Percentiles rank a stretch among this genome's conserved stretches.
Conservation (phyloP, 495 filamentous ascomycete species). For the Neurospora sublineolata region DNA sequence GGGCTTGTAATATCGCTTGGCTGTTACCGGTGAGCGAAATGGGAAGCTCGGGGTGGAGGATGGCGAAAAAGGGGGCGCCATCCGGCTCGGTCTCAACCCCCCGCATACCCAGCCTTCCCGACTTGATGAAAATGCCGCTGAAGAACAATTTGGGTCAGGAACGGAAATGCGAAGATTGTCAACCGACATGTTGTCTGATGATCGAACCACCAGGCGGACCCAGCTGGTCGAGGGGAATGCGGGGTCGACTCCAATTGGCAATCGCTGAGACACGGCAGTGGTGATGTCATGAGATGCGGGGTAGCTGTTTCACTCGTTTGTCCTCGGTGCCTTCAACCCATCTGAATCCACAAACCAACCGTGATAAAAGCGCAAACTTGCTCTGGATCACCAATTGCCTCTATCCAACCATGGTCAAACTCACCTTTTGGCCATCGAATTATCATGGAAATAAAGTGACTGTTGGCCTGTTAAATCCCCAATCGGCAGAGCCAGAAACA, state of each 20-base stretch:
- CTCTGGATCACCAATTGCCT: neutral
- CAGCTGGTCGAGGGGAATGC: neutral
- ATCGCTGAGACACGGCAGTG: neutral
- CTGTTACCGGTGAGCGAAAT: neutral
- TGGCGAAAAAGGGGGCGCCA: neutral
- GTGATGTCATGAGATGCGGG: neutral
- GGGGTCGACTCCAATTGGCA: neutral
- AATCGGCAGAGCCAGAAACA: neutral
- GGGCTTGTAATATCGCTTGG: neutral
- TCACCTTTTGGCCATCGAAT: neutral
- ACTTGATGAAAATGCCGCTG: too few relatives aligned
- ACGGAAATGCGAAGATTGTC: neutral
- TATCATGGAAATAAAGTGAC: neutral
- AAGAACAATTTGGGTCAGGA: neutral
- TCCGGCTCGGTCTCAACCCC: neutral
- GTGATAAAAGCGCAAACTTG: neutral
- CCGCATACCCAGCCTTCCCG: neutral
- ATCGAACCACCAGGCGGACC: neutral
- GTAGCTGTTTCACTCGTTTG: neutral
- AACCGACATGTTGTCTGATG: neutral
- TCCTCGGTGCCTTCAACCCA: neutral
- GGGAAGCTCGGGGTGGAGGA: neutral
- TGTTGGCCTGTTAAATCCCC: neutral
- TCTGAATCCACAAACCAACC: neutral
- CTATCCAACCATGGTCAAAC: neutral